These are phyloP conservation scores for Bifiguratus adelaidae DNA, from an alignment of 192 early-diverging fungal species.

Conservation along the genomic window DNA sequence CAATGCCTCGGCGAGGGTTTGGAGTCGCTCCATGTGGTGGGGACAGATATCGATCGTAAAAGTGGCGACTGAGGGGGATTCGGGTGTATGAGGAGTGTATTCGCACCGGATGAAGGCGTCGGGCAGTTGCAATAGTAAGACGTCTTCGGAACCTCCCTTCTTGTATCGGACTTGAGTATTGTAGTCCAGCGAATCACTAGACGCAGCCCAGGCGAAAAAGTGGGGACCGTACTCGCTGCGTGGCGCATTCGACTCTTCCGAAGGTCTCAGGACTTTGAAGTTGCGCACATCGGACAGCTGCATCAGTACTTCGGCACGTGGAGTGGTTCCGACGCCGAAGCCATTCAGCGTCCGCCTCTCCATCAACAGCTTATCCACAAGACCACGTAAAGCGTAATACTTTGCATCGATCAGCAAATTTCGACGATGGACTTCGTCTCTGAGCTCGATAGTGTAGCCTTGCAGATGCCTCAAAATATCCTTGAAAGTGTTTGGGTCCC, in stretches of 20 bases:
- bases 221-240: not conserved
- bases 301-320: slow-evolving; percentile 18
- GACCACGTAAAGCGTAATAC: slow-evolving; percentile 25
- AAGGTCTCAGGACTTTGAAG: slow-evolving; percentile 2
- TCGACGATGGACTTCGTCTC: slow-evolving; percentile 37
- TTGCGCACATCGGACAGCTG: slow-evolving; percentile 25
- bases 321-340: slow-evolving; percentile 12
- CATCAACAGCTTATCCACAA: slow-evolving; percentile 24
- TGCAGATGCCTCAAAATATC: slow-evolving; percentile 41
- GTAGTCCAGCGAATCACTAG: not conserved
- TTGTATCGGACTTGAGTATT: slow-evolving; percentile 17
- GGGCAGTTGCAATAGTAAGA: slow-evolving; percentile 15
- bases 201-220: not conserved
- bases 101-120: slow-evolving; percentile 9
- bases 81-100: not conserved
- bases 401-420: slow-evolving; percentile 42
- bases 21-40: slow-evolving; percentile 6
- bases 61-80: no score
- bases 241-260: not conserved
- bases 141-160: slow-evolving; percentile 2
- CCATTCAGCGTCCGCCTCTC: slow-evolving; percentile 21
- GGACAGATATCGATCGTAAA: no score
- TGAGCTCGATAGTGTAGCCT: slow-evolving; percentile 41
- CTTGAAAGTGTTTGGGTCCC: slow-evolving; percentile 39
- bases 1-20: slow-evolving; percentile 8